Evolutionary conservation across 345 rosid species (phyloP), one percentile per base, ranked within the genome.

Genomic region (Melaleuca quinquenervia): DNA sequence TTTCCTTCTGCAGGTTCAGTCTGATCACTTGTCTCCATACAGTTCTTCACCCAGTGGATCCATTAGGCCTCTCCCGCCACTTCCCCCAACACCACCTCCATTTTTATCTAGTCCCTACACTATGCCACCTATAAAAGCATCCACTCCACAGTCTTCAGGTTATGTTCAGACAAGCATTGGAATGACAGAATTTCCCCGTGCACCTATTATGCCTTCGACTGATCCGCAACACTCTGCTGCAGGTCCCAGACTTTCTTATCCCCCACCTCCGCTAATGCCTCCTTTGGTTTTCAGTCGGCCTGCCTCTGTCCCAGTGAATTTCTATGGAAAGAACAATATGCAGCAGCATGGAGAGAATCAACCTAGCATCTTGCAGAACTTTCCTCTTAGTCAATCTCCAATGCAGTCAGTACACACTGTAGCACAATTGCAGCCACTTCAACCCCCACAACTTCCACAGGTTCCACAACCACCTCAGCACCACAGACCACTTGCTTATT

Each of bases 401-500:
- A 70, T 88, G 86, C 96, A 93, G 91, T 87, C 96, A 83, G 91
- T 91, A 86, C 95, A 92, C 88, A 83, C 89, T 82, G 91, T 89
- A 21, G 82, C 90, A 64, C 99, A 96, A 91, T 85, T 95, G 89
- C 95, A 93, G 87, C 94, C 98, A 11, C 89, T 96, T 88, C 98
- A 96, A 91, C 94, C 95, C 36, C 93, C 95, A 64, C 99, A 70
- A 70, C 80, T 70, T 20, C 80, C 93, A 88, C 94, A 95, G 49
- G 95, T 95, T 85, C 91, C 94, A 87, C 99, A 93, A 89, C 96
- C 95, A 83, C 94, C 96, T 85, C 99, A 94, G 87, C 98, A 94
- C 90, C 90, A 91, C 82, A 93, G 98, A 93, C 95, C 95, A 44
- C 92, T 92, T 29, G 26, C 89, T 60, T 87, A 90, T 50, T 90